These are phyloP conservation scores for Microcyclospora tardicrescens DNA, from an alignment of 2,329 filamentous ascomycete genomes.

Conservation along the genomic window DNA sequence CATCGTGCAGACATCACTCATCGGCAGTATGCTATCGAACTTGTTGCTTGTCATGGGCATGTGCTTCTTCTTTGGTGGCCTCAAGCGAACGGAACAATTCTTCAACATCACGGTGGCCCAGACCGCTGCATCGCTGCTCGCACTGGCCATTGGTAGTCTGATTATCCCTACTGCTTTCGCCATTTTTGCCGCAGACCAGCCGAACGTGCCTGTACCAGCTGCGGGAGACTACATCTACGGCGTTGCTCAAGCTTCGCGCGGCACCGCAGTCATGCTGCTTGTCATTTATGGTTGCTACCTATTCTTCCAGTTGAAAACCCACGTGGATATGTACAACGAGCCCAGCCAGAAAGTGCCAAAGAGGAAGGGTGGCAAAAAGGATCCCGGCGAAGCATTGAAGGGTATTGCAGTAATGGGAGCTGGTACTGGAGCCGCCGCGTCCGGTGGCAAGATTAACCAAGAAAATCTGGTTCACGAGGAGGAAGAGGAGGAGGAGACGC, in stretches of 20 bases:
- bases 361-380: conserved; percentile 31
- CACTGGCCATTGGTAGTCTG: conserved; percentile 64
- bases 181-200: conserved; percentile 28
- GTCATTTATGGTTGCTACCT: conserved; percentile 75
- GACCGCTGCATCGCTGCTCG: conserved; percentile 69
- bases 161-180: conserved; percentile 87
- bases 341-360: conserved; percentile 66
- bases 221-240: conserved; percentile 10
- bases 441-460: conserved; percentile 38
- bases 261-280: conserved; percentile 67
- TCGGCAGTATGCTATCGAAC: conserved; percentile 86
- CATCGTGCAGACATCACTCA: conserved; percentile 85
- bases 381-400: conserved; percentile 36
- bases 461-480: conserved; percentile 36
- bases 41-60: conserved; percentile 78
- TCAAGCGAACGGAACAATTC: conserved; percentile 66
- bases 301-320: conserved; percentile 82
- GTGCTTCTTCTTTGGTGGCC: conserved; percentile 79
- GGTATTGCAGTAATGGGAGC: conserved; percentile 42
- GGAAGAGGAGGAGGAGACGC: conserved; percentile 61
- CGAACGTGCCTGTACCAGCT: too few relatives aligned
- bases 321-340: conserved; percentile 65
- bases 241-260: conserved; percentile 45
- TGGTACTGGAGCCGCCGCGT: conserved; percentile 36
- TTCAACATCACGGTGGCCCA: conserved; percentile 91